Evolutionary conservation across 2,329 filamentous ascomycete genomes (phyloP), one percentile per base, ranked within the genome.

Genomic region (Stenocarpella maydis): DNA sequence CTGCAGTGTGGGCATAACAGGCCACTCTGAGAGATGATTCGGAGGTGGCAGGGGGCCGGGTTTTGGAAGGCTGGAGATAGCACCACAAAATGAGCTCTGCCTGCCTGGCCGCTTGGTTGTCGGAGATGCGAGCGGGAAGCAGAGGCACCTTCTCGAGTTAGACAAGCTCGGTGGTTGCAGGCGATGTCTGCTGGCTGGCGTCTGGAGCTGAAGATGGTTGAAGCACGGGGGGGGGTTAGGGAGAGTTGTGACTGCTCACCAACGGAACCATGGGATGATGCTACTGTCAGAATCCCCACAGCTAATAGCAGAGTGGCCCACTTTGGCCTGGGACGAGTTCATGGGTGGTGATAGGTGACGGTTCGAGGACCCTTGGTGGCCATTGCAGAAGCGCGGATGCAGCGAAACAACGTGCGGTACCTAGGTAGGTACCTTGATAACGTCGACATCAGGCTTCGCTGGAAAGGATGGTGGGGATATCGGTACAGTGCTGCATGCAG

Each of bases 121-220:
- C 6, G 49, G 21, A 41, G 65, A 37, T 67, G 65, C 65, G 45
- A 58, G 54, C 52, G 41, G 41, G 34, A 17, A 19, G 17, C 10
- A 58, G 61, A 65, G 45, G 60, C 69, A 71, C 69, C 69, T 71
- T 71, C 69, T 71, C 41, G 39, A 71, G 61, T 66, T 54, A 69
- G 66, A 49, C 69, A 71, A 71, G 67, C 61, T 65, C 61, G 39
- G 39, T 21, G 39, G 37, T 50, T 34, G 53, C 41, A 66, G 60
- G 53, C 69, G 47, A 65, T 55, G 50, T 63, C 60, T 64, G 68
- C 37, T 64, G 45, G 68, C 37, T 64, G 45, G 65, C 39, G 49
- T 60, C 45, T 64, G 52, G 37, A 54, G 52, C 50, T 43, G 31
- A 50, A 65, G 34, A 54, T 55, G 54, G 49, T 52, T 71, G 50